Evolutionary conservation across 257 asterid species (phyloP), one percentile per base, ranked within the genome.

Genomic region (Scutellaria barbata): DNA sequence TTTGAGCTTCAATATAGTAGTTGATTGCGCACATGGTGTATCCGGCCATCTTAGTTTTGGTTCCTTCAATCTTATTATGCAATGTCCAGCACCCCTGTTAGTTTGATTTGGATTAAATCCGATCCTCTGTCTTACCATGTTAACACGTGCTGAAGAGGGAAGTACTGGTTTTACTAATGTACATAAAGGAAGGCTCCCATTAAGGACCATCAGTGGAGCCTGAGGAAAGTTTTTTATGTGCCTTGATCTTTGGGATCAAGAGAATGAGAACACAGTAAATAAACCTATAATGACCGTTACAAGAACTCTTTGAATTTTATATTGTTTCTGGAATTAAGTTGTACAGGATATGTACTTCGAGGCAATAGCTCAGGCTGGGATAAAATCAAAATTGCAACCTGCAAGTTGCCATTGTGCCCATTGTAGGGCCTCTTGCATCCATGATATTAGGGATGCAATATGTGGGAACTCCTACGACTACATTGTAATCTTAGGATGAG

Each of bases 151-250:
- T 54, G 17, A 48, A 37, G 43, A 45, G 45, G 65, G 55, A 43
- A 51, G 10, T 55, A 4, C 7, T 54, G 53, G 25, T 68, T 48
- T 43, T 41, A 18, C 12, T 48, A 58, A 30, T 43, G 52, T 17
- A 39, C 46, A n/a, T 17, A 70, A 39, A 10, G 42, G 50, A 70
- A n/a, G 20, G 67, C 68, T 70, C 45, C 46, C 45, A 72, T 43
- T 22, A 68, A 39, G 11, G n/a, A 5, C 37, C 14, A 33, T 39
- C 8, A 48, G 59, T 45, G 14, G 35, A 66, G 50, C n/a, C 30
- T n/a, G 51, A 9, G 45, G 35, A 61, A 61, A 8, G 51, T n/a
- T 61, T 61, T 60, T 50, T 13, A 14, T 35, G 14, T 14, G 67
- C 35, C 67, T n/a, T 37, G 18, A 13, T 59, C 7, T 59, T 37